phyloP scores from a whole-genome alignment of 192 early-diverging fungal genomes.

The Coemansia pectinata region DNA sequence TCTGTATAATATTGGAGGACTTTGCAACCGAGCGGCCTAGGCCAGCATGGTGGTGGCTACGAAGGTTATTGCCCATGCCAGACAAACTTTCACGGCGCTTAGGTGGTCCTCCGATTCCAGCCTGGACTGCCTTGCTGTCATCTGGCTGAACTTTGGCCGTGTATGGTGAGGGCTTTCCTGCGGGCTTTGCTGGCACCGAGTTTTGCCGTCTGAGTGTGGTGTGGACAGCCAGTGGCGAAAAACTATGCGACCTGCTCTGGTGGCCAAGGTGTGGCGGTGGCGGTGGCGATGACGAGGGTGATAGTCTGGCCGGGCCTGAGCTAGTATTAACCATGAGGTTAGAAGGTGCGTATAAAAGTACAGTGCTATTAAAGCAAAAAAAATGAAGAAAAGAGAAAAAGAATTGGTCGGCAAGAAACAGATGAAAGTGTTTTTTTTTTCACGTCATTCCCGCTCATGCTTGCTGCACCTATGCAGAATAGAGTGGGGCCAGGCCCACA shows the following conservation, averaged over 20 bases:
- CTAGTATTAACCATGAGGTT: slow-evolving; percentile 13
- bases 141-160: slow-evolving; percentile 7
- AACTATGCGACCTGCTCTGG: neutral
- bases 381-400: neutral
- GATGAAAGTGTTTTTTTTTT: neutral
- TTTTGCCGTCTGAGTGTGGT: neutral
- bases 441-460: neutral
- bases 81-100: slow-evolving; percentile 49
- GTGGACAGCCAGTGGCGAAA: slow-evolving; percentile 1
- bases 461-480: neutral
- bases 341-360: neutral
- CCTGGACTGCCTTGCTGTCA: neutral
- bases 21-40: slow-evolving; percentile 34
- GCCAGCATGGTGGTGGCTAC: slow-evolving; percentile 27
- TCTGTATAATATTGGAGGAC: neutral
- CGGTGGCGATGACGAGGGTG: neutral
- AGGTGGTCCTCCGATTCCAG: slow-evolving; percentile 37
- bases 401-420: neutral
- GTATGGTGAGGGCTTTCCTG: slow-evolving; percentile 24
- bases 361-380: neutral
- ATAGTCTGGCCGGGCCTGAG: neutral
- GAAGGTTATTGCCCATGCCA: slow-evolving; percentile 50
- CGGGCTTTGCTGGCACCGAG: neutral
- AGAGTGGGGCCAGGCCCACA: too few relatives aligned
- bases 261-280: neutral